A percentile compares a stretch with the other conserved stretches of the same genome.
Conservation (phyloP, 345 rosid species). For the Kernera saxatilis region DNA sequence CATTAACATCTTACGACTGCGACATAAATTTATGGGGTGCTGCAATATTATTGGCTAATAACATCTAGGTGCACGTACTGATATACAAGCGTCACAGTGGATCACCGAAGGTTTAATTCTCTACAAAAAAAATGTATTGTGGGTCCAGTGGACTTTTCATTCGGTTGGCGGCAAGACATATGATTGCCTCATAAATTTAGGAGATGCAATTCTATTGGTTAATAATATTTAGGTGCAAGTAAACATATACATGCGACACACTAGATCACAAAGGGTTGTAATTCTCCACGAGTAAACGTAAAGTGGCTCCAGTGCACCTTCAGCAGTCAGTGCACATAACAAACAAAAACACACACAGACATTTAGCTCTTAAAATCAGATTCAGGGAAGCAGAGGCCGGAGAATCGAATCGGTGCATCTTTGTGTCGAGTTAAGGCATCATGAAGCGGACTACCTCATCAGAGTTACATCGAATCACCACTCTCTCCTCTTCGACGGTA, state of each 20-base stretch:
- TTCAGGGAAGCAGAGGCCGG: too few species aligned
- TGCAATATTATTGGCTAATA: too few species aligned
- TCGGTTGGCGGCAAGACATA: too few species aligned
- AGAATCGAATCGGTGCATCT: background rate
- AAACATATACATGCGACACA: background rate
- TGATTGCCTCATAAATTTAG: background rate
- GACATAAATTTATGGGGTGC: too few species aligned
- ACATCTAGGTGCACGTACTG: too few species aligned
- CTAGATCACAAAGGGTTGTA: background rate
- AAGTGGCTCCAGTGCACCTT: background rate
- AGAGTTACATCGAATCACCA: conserved; percentile 45
- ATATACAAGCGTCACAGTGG: too few species aligned
- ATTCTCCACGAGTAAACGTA: conserved; percentile 4
- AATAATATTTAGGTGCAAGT: background rate
- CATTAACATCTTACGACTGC: background rate
- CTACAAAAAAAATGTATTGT: too few species aligned
- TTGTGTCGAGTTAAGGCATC: background rate
- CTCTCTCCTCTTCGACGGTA: conserved; percentile 64
- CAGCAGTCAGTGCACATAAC: conserved; percentile 14
- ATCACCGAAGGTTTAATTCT: too few species aligned
- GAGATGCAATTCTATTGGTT: background rate
- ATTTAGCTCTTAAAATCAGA: too few species aligned
- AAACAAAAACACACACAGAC: background rate
- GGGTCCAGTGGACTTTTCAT: too few species aligned
- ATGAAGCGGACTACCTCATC: conserved; percentile 68